Conservation (phyloP, 2,329 filamentous ascomycete species). For the Clarireedia paspali region DNA sequence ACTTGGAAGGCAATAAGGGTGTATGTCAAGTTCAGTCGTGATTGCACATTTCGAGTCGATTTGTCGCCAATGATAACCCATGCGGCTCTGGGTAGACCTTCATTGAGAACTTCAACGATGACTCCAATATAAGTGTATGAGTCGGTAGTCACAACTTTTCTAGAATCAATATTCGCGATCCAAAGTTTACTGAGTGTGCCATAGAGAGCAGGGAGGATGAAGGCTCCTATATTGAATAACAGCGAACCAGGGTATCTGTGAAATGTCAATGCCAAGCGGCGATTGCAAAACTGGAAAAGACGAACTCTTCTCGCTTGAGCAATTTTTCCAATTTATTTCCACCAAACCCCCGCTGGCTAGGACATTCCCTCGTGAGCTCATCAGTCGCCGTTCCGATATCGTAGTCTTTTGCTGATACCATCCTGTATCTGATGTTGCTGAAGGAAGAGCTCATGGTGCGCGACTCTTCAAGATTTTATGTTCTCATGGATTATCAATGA, state of each 20-base stretch:
- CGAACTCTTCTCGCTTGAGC: not conserved
- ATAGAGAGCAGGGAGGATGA: constrained; percentile 60
- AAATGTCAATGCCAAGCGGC: not conserved
- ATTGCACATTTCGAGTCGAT: constrained; percentile 39
- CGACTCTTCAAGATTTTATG: not conserved
- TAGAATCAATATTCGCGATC: constrained; percentile 59
- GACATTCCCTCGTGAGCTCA: not conserved
- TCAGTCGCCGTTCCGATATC: not conserved
- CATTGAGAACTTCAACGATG: constrained; percentile 62
- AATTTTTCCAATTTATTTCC: not conserved
- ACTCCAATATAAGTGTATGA: constrained; percentile 63
- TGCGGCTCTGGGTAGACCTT: constrained; percentile 60
- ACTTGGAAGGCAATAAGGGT: constrained; percentile 56
- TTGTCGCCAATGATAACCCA: constrained; percentile 64
- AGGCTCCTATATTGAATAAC: constrained; percentile 54
- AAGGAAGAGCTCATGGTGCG: not conserved
- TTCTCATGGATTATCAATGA: not conserved
- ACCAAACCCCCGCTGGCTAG: too few species aligned
- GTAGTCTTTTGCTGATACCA: not conserved
- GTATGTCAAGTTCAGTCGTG: constrained; percentile 51
- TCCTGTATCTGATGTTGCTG: not conserved
- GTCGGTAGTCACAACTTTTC: constrained; percentile 55
- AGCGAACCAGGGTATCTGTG: constrained; percentile 48
- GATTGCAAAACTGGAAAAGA: not conserved
- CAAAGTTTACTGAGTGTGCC: constrained; percentile 61